Evolutionary conservation across 768 basidiomycete species (phyloP).

Genomic region (Lentinus tigrinus): DNA sequence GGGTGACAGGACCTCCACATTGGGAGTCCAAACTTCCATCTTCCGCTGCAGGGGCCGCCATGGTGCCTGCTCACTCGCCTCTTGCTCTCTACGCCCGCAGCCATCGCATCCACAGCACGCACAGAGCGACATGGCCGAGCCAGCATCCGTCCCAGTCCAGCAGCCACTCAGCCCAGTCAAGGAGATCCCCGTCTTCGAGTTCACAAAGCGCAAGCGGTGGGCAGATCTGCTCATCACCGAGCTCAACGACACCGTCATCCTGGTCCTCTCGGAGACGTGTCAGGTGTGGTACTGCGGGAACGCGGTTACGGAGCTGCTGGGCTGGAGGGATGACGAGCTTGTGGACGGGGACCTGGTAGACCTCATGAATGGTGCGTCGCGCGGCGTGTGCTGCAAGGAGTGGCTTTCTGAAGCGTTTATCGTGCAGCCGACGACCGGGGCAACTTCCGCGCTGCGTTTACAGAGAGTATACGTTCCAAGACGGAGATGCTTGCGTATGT

Average conservation of each 20-base stretch:
- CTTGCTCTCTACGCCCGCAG: background rate
- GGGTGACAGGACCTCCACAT: background rate
- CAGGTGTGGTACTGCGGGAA: constrained; percentile 70
- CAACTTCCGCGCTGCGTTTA: constrained; percentile 46
- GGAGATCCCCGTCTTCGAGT: constrained; percentile 54
- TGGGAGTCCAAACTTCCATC: background rate
- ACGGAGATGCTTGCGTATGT: constrained; percentile 56
- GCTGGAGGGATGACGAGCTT: constrained; percentile 74
- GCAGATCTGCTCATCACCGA: constrained; percentile 77
- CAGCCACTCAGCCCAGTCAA: constrained; percentile 5
- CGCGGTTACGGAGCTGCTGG: constrained; percentile 68
- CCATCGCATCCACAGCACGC: background rate
- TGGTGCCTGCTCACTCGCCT: background rate
- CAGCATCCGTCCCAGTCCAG: background rate
- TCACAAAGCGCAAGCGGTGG: constrained; percentile 87
- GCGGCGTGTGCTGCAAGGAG: background rate
- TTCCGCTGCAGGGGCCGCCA: background rate
- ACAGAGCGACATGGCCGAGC: background rate
- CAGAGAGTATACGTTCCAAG: constrained; percentile 49
- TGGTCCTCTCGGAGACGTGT: constrained; percentile 63
- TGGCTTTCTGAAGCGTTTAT: background rate
- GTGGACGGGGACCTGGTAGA: constrained; percentile 66
- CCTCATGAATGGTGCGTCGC: constrained; percentile 58
- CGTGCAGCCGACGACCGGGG: constrained; percentile 54
- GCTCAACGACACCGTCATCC: constrained; percentile 67